Evolutionary conservation across 2,329 filamentous ascomycete genomes (phyloP).

Genomic region (Lasiodiplodia theobromae): DNA sequence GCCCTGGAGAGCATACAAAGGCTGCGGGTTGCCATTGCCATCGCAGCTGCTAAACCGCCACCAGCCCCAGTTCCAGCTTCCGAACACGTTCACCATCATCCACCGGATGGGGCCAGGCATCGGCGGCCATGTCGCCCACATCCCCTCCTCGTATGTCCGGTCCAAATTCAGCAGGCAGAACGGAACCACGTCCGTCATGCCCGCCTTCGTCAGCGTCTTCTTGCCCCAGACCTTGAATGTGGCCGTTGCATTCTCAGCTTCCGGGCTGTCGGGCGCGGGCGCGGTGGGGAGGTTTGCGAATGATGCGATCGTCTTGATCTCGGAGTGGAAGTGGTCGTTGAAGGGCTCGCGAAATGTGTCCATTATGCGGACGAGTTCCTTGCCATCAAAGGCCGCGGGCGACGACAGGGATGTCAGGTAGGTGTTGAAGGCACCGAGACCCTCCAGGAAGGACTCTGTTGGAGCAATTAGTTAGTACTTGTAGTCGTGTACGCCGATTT

Average conservation of each 20-base stretch:
- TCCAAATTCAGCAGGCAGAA: conserved; percentile 72
- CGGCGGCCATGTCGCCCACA: conserved; percentile 69
- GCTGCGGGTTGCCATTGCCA: conserved; percentile 58
- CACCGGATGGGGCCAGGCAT: conserved; percentile 68
- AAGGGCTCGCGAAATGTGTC: conserved; percentile 39
- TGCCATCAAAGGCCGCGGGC: conserved; percentile 37
- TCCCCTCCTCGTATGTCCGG: conserved; percentile 63
- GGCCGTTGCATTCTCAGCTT: conserved; percentile 54
- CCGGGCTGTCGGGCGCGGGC: conserved; percentile 54
- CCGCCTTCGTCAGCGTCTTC: conserved; percentile 68
- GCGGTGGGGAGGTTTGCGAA: conserved; percentile 58
- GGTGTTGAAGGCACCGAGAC: conserved; percentile 36
- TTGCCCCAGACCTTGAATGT: conserved; percentile 69
- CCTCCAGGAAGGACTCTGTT: conserved; percentile 40
- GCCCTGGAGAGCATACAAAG: conserved; percentile 56
- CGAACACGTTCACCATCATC: conserved; percentile 66
- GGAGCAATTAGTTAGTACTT: conserved; percentile 6
- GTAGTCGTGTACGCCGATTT: not conserved
- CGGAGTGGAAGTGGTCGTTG: conserved; percentile 43
- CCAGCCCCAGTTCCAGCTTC: conserved; percentile 62
- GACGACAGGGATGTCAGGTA: conserved; percentile 38
- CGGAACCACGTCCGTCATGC: conserved; percentile 65
- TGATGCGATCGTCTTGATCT: conserved; percentile 43
- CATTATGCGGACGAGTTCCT: conserved; percentile 40
- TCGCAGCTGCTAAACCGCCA: conserved; percentile 73